phyloP scores from a whole-genome alignment of 176 grass and related monocot genomes.

The Urochloa ruziziensis region DNA sequence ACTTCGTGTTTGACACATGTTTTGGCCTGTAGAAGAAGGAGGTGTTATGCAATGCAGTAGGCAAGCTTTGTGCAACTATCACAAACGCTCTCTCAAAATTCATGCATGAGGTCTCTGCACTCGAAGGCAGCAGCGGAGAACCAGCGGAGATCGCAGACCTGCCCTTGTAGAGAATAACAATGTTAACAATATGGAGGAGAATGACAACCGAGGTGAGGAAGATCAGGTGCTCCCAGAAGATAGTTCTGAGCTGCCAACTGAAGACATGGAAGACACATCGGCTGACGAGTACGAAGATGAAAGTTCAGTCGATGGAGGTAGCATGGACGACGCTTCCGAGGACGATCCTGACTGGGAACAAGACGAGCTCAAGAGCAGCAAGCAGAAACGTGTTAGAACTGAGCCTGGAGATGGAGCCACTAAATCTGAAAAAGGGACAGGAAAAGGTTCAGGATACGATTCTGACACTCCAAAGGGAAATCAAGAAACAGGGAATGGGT shows the following conservation, averaged over 20 bases:
- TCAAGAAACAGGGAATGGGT: background rate
- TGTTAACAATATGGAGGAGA: background rate
- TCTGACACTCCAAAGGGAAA: background rate
- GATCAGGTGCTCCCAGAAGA: slow-evolving; percentile 1
- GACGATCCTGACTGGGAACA: slow-evolving; percentile 22
- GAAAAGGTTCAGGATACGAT: background rate
- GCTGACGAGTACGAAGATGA: background rate
- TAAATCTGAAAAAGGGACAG: background rate
- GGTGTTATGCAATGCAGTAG: background rate
- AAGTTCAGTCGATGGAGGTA: background rate
- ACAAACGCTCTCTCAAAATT: slow-evolving; percentile 21
- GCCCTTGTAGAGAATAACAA: background rate
- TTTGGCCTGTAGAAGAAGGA: slow-evolving; percentile 15
- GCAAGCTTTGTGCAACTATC: slow-evolving; percentile 34
- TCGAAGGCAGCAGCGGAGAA: slow-evolving; percentile 21
- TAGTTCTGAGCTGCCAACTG: slow-evolving; percentile 10
- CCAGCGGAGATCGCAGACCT: background rate
- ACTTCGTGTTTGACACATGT: background rate
- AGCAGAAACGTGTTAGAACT: background rate
- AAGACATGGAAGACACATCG: slow-evolving; percentile 18
- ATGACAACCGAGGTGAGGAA: background rate
- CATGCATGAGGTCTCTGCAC: slow-evolving; percentile 26
- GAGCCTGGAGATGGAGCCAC: background rate
- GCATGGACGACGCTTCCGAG: background rate
- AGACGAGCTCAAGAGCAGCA: background rate